These are phyloP conservation scores for Lentinus tigrinus DNA, from an alignment of 768 basidiomycete species.

Conservation along the genomic window DNA sequence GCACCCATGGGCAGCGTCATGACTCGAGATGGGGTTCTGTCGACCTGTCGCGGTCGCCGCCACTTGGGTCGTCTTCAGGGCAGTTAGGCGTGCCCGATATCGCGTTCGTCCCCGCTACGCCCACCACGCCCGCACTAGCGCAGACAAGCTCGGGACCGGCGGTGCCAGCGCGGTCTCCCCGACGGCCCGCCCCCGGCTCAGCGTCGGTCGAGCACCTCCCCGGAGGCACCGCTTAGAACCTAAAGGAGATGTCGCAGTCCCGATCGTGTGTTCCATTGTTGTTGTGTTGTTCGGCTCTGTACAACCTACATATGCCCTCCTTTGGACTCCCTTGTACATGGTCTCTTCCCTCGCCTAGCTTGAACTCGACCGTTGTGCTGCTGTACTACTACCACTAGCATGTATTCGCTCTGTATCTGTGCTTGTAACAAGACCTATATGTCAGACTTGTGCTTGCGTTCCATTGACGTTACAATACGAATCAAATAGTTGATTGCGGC, in stretches of 20 bases:
- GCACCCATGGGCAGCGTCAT: not conserved
- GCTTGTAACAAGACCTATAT: not conserved
- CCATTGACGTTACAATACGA: too few species aligned
- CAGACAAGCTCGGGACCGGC: too few species aligned
- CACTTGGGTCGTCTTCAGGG: not conserved
- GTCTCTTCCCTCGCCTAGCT: too few species aligned
- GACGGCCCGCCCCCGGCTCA: constrained; percentile 2
- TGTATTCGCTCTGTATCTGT: not conserved
- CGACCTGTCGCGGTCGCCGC: not conserved
- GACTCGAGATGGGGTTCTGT: not conserved
- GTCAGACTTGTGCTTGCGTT: not conserved
- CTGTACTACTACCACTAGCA: not conserved
- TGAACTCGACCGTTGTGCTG: not conserved
- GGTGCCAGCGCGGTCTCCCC: constrained; percentile 11
- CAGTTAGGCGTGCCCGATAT: not conserved
- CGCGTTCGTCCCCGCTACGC: not conserved
- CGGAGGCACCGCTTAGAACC: not conserved
- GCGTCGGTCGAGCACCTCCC: constrained; percentile 7
- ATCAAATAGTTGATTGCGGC: too few species aligned
- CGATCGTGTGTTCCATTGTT: too few species aligned
- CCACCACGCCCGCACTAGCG: not conserved
- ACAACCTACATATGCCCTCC: too few species aligned
- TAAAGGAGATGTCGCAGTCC: too few species aligned
- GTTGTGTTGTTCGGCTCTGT: too few species aligned
- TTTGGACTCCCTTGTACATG: too few species aligned